A percentile compares a stretch with the other conserved stretches of the same genome.
Conservation (phyloP, 306 rosid species). For the Oemleria cerasiformis region DNA sequence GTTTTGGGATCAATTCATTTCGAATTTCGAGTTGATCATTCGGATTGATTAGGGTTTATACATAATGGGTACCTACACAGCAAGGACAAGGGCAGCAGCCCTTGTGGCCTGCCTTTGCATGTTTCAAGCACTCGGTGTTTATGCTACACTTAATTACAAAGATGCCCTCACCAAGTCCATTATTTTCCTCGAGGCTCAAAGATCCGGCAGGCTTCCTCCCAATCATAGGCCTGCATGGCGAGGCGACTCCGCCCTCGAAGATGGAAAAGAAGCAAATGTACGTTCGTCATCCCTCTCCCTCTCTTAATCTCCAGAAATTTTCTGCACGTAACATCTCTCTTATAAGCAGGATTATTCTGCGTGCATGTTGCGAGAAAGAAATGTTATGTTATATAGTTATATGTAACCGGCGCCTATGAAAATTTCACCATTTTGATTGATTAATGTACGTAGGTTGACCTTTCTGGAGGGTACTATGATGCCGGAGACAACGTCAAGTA, state of each 20-base stretch:
- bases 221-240: constrained; percentile 70
- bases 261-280: constrained; percentile 62
- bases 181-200: constrained; percentile 84
- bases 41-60: too few relatives aligned
- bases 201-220: constrained; percentile 93
- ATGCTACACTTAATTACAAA: constrained; percentile 50
- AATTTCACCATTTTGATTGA: neutral
- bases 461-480: constrained; percentile 88
- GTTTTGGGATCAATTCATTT: neutral
- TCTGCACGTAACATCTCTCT: neutral
- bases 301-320: neutral
- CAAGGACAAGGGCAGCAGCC: neutral
- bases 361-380: too few relatives aligned
- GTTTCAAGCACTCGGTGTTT: constrained; percentile 40
- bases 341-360: too few relatives aligned
- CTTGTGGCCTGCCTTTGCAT: constrained; percentile 50
- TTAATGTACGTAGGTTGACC: constrained; percentile 53
- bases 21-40: neutral
- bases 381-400: neutral
- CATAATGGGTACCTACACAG: neutral
- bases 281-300: neutral
- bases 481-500: constrained; percentile 98
- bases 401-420: neutral
- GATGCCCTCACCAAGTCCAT: constrained; percentile 85
- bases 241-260: constrained; percentile 84